Evolutionary conservation across 148 eudicot species (phyloP), one percentile per base, ranked within the genome.

Genomic region (Hydrangea macrophylla): DNA sequence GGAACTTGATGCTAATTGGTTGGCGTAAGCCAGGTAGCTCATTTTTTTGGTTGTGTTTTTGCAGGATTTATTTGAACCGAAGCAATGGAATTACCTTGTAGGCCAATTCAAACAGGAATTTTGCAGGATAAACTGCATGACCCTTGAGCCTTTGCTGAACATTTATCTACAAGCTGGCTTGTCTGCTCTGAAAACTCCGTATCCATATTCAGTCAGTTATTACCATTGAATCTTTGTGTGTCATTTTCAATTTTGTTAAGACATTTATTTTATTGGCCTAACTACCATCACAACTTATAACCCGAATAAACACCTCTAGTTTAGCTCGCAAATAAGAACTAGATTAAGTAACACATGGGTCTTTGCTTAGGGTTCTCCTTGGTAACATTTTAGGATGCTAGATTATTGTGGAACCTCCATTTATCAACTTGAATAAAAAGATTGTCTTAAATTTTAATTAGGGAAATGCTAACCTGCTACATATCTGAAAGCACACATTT

Each of bases 161-260:
- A 89, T 95, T 35, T 95, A 89, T 79, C 78, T 95, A 56, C 97
- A 95, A 79, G 97, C 99, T 11, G 99, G 99, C 70, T 76, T 95
- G 69, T 95, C 99, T 72, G 99, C 97, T 59, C 76, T 95, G 74
- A 95, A 95, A 79, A 95, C 99, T 76, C 97, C 96, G 99, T 95
- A 95, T 95, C 99, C 99, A 15, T 63, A 10, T 77, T 83, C 45
- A 3, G 25, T 22, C 1, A 55, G 59, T 23, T 20, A 0, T 53
- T n/a, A 22, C 39, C 10, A 7, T 22, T 26, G 23, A 65, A 15
- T 25, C 11, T 54, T 28, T 60, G 15, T 39, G 11, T 23, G 15
- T 39, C 22, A 2, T 56, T 24, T 7, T 7, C 50, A 26, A 28
- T 30, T 42, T 68, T 68, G 5, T 30, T 17, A 26, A 56, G 9